Evolutionary conservation across 371 early-diverging fungal genomes (phyloP).

Genomic region (Mucor saturninus): DNA sequence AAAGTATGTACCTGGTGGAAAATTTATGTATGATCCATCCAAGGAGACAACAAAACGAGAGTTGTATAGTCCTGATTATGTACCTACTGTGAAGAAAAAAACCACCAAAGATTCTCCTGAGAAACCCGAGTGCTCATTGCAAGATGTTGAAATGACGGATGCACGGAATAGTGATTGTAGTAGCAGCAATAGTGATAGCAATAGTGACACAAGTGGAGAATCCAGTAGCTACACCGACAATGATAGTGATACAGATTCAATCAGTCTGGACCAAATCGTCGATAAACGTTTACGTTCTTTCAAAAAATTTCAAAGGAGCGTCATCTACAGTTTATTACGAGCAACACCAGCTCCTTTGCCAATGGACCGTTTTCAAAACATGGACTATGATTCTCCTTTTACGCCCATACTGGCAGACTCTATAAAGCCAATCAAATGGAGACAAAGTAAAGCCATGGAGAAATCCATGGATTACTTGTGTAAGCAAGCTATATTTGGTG

Average conservation of each 20-base stretch:
- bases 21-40: conserved; percentile 35
- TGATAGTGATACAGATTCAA: neutral
- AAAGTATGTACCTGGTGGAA: conserved; percentile 48
- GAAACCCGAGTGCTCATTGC: neutral
- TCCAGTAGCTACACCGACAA: neutral
- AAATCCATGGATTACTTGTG: conserved; percentile 44
- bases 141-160: neutral
- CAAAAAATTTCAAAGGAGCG: conserved; percentile 13
- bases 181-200: neutral
- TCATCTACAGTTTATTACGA: neutral
- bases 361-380: neutral
- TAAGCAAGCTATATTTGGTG: conserved; percentile 56
- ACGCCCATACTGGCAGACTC: conserved; percentile 15
- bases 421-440: conserved; percentile 17
- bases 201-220: neutral
- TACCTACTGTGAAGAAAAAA: neutral
- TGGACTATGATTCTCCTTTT: conserved; percentile 32
- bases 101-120: neutral
- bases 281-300: conserved; percentile 6
- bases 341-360: conserved; percentile 11
- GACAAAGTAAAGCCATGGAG: conserved; percentile 18
- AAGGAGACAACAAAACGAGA: conserved; percentile 6
- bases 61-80: conserved; percentile 10
- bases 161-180: neutral
- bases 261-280: neutral